phyloP scores from a whole-genome alignment of 1,139 yeast genomes.

The Suhomyces bribrorum region DNA sequence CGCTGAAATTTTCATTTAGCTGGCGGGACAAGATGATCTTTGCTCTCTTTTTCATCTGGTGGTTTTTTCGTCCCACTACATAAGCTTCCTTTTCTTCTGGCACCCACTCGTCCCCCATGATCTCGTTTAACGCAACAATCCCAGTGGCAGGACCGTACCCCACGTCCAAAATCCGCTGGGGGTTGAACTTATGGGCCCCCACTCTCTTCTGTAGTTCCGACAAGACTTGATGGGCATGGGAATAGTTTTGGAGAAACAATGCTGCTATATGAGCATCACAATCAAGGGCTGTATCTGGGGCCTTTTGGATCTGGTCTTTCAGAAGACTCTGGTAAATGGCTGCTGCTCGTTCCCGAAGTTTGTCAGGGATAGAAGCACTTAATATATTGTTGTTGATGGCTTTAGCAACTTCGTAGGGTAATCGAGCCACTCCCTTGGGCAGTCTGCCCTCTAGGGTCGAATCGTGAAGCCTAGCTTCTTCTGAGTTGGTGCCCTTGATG shows the following conservation, averaged over 20 bases:
- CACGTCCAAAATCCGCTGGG: conserved; percentile 69
- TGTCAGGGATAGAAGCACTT: conserved; percentile 53
- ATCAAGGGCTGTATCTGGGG: conserved; percentile 57
- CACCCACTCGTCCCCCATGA: conserved; percentile 63
- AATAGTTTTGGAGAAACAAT: conserved; percentile 82
- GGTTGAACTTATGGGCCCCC: conserved; percentile 53
- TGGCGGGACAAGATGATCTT: conserved; percentile 75
- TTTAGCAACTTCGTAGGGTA: conserved; percentile 56
- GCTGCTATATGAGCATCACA: conserved; percentile 85
- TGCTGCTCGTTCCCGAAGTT: conserved; percentile 57
- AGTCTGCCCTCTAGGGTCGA: conserved; percentile 50
- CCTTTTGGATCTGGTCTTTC: conserved; percentile 53
- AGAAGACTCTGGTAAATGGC: conserved; percentile 50
- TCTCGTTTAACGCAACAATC: conserved; percentile 80
- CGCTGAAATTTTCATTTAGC: conserved; percentile 45
- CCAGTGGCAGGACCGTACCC: conserved; percentile 96
- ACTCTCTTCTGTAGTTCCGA: conserved; percentile 63
- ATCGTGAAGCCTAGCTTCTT: conserved; percentile 56
- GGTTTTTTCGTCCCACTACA: conserved; percentile 61
- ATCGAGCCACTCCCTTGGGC: conserved; percentile 42
- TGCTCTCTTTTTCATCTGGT: conserved; percentile 78
- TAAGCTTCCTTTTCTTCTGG: conserved; percentile 73
- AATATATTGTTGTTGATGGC: conserved; percentile 63
- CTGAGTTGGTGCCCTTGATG: conserved; percentile 46
- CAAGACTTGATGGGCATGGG: conserved; percentile 66